Evolutionary conservation across 2,329 filamentous ascomycete genomes (phyloP).

Genomic region (Ophiostoma sp.): DNA sequence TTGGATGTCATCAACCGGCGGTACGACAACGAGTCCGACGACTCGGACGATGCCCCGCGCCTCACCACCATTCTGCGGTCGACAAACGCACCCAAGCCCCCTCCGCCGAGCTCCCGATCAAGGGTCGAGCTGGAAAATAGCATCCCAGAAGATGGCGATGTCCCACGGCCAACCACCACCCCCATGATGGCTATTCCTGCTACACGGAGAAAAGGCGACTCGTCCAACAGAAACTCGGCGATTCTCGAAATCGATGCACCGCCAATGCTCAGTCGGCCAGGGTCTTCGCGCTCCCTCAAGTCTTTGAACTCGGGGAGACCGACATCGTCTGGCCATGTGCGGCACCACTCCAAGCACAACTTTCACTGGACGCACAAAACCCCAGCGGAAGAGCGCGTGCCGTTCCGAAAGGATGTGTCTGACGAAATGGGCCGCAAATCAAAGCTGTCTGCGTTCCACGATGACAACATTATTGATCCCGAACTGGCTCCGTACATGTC

Average conservation of each 20-base stretch:
- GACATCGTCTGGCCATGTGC: slow-evolving; percentile 73
- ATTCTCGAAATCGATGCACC: slow-evolving; percentile 85
- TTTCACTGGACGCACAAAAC: slow-evolving; percentile 70
- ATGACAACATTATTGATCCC: slow-evolving; percentile 97
- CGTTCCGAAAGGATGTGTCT: slow-evolving; percentile 69
- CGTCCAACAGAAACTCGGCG: slow-evolving; percentile 75
- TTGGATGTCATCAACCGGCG: slow-evolving; percentile 85
- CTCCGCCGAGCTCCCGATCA: slow-evolving; percentile 29
- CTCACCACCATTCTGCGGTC: slow-evolving; percentile 59
- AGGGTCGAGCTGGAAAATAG: slow-evolving; percentile 41
- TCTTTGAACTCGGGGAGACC: slow-evolving; percentile 60
- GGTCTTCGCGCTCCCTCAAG: slow-evolving; percentile 83
- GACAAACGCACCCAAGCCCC: slow-evolving; percentile 31
- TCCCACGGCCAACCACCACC: slow-evolving; percentile 53
- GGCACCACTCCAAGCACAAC: slow-evolving; percentile 83
- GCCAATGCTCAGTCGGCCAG: slow-evolving; percentile 79
- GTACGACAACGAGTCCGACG: slow-evolving; percentile 88
- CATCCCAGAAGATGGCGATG: slow-evolving; percentile 40
- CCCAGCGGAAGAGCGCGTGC: slow-evolving; percentile 69
- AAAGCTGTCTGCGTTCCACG: slow-evolving; percentile 85
- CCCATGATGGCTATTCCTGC: slow-evolving; percentile 68
- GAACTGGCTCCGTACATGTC: slow-evolving; percentile 94
- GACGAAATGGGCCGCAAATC: slow-evolving; percentile 62
- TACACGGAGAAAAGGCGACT: slow-evolving; percentile 59
- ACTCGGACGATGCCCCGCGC: slow-evolving; percentile 65